Base-by-base conservation (phyloP, 129 eudicot genomes). In the Scalesia atractyloides region DNA sequence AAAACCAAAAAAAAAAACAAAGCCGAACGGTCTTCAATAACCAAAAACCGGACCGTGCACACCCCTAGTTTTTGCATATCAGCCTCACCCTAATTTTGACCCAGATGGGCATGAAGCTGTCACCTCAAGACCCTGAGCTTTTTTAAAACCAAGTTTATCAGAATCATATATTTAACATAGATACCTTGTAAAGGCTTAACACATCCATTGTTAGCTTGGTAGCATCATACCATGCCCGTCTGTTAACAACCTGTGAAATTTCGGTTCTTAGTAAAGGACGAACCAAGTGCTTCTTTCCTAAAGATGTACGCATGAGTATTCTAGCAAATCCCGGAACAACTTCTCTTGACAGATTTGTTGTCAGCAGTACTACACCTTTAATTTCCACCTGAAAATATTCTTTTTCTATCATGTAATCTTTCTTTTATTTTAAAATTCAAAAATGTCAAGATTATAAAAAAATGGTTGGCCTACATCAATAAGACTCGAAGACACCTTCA, bases 151-250 rank as follows among this genome's bases (percentile, higher is more conserved):
- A 37, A 58, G 30, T 12, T 24, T 68, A 43, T 6, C 46, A 30
- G 2, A 57, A 43, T 56, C 30, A 63, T 22, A 44, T 70, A 49
- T 37, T 7, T 51, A 14, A 1, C 26, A 19, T 34, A 33, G 17
- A 52, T 87, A 93, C 97, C 97, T 85, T 95, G 80, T 95, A 91
- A 60, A 90, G 95, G 78, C 81, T 91, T 66, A 89, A 76, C 54
- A 95, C 92, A 11, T 88, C 97, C 15, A 85, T 83, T 70, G 97
- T 88, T 66, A 95, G 84, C 87, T 88, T 95, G 78, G 99, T 88
- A 41, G 94, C 86, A 84, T 95, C 95, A 75, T 86, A 95, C 99
- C 99, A 95, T 24, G 99, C 97, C 43, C 92, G 96, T 48, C 99
- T 81, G 74, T 91, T 95, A 46, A 91, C 92, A 59, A 91, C 96